phyloP scores from a whole-genome alignment of 2,329 filamentous ascomycete species.

The Apiospora marii region DNA sequence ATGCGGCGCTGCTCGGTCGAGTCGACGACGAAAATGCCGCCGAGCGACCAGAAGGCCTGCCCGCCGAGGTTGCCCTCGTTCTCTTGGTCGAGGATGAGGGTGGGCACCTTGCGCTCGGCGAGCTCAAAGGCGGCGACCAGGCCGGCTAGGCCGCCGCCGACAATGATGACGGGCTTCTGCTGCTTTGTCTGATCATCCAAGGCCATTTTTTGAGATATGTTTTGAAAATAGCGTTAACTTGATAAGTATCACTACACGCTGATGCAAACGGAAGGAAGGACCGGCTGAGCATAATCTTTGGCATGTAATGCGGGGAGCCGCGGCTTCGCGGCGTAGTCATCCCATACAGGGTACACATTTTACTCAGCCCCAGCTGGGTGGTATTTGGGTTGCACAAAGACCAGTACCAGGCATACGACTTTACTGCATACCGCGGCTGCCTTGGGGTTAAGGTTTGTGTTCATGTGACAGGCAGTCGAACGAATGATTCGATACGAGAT shows the following conservation, averaged over 20 bases:
- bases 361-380: not conserved
- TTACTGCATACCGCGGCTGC: not conserved
- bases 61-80: constrained; percentile 63
- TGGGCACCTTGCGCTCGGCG: constrained; percentile 55
- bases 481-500: not conserved
- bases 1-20: constrained; percentile 63
- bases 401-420: not conserved
- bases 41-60: constrained; percentile 71
- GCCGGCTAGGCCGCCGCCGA: constrained; percentile 66
- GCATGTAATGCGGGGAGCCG: constrained; percentile 9
- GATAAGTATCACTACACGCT: not conserved
- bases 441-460: not conserved
- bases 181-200: not conserved
- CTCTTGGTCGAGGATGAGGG: constrained; percentile 66
- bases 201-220: not conserved
- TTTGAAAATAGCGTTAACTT: not conserved
- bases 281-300: not conserved
- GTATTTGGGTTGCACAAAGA: not conserved
- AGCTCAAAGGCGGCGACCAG: constrained; percentile 67
- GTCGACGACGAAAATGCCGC: constrained; percentile 67
- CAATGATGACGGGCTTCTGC: constrained; percentile 57
- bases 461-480: constrained; percentile 4
- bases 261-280: not conserved
- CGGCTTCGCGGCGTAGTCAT: constrained; percentile 1
- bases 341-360: not conserved